These are phyloP conservation scores for Zancudomyces culisetae DNA, from an alignment of 371 early-diverging fungal species.

Conservation along the genomic window DNA sequence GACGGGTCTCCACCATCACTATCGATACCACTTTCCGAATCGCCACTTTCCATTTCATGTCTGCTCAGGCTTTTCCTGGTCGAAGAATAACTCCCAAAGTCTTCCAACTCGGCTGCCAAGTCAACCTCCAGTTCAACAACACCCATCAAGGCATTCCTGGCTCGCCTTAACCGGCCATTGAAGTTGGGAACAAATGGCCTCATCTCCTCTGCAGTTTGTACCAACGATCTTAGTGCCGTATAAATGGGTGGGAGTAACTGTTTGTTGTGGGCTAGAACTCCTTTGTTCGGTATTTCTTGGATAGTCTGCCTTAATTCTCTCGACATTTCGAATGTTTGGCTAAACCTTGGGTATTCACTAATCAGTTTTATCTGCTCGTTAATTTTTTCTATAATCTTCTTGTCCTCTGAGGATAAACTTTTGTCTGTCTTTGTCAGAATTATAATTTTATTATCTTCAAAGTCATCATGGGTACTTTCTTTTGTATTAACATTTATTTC, in stretches of 20 bases:
- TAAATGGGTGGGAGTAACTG: constrained; percentile 23
- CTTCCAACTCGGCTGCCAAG: constrained; percentile 18
- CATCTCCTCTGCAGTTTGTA: constrained; percentile 16
- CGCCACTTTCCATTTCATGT: not conserved
- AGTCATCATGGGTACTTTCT: too few species aligned
- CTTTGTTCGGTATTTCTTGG: constrained; percentile 12
- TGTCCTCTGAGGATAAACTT: not conserved
- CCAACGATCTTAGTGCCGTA: constrained; percentile 17
- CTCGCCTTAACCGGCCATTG: constrained; percentile 16
- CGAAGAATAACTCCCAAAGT: not conserved
- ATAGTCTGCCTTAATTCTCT: constrained; percentile 13
- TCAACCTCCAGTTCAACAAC: constrained; percentile 21
- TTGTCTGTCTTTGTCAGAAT: too few species aligned
- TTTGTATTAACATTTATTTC: too few species aligned
- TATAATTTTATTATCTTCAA: too few species aligned
- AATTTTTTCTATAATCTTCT: constrained; percentile 3
- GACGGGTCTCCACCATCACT: not conserved
- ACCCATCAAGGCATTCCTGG: constrained; percentile 24
- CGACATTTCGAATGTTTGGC: constrained; percentile 14
- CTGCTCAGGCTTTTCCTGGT: not conserved
- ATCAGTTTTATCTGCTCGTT: constrained; percentile 9
- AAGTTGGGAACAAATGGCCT: constrained; percentile 19
- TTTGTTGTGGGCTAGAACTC: too few species aligned
- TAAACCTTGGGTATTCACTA: constrained; percentile 7
- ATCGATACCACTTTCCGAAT: not conserved